Evolutionary conservation across 176 grass and related monocot genomes (phyloP).

Genomic region (Coix lacrymajobi): DNA sequence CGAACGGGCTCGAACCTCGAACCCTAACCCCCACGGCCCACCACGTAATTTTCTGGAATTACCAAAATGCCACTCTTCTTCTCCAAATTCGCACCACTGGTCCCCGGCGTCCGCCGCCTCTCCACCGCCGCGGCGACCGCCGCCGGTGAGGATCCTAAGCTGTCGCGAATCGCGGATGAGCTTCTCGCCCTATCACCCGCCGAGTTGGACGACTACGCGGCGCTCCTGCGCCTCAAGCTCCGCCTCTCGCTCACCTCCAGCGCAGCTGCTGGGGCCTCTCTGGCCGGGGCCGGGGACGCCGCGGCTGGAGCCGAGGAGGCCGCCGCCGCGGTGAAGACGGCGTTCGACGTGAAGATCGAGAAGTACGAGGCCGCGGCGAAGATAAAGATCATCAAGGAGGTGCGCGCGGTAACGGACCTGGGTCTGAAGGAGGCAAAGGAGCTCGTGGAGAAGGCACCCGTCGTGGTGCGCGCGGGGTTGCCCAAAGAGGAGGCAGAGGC

Average conservation of each 20-base stretch:
- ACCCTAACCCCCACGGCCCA: constrained; percentile 36
- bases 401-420: constrained; percentile 80
- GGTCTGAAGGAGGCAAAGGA: constrained; percentile 97
- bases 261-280: constrained; percentile 6
- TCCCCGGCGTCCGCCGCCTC: constrained; percentile 42
- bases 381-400: constrained; percentile 99
- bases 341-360: constrained; percentile 87
- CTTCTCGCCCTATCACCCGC: constrained; percentile 44
- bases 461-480: constrained; percentile 72
- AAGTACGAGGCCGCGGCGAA: constrained; percentile 92
- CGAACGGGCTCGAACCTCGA: not conserved
- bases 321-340: constrained; percentile 47
- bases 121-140: constrained; percentile 33
- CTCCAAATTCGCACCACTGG: constrained; percentile 38
- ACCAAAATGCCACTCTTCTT: constrained; percentile 48
- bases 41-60: not conserved
- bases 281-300: constrained; percentile 14
- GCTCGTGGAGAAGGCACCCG: constrained; percentile 88
- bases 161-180: constrained; percentile 56
- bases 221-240: constrained; percentile 66
- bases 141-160: constrained; percentile 35
- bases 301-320: constrained; percentile 27
- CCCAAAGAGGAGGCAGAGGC: constrained; percentile 94
- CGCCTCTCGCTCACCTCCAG: constrained; percentile 50
- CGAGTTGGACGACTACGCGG: constrained; percentile 60